phyloP scores from a whole-genome alignment of 176 grass and related monocot species.

The Juncus effusus region DNA sequence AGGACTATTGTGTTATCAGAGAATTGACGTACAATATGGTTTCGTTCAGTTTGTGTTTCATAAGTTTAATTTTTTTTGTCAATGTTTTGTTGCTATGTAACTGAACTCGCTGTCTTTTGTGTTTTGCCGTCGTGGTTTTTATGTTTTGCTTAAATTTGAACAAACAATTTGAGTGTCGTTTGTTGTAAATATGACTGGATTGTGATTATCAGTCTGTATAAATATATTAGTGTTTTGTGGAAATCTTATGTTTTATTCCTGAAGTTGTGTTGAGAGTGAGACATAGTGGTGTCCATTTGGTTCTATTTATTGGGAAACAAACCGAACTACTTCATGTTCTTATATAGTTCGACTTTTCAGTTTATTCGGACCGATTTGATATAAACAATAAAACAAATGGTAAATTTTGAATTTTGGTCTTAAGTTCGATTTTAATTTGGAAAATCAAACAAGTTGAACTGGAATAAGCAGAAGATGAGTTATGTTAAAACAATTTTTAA shows the following conservation, averaged over 20 bases:
- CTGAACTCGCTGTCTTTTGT: no score
- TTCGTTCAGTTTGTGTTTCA: not conserved
- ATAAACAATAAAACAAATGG: no score
- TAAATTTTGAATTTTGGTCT: no score
- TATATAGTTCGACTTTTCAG: no score
- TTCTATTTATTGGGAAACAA: no score
- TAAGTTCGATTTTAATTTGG: no score
- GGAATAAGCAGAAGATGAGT: no score
- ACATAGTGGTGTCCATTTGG: no score
- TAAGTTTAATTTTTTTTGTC: not conserved
- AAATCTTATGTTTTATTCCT: not conserved
- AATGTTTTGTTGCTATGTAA: not conserved
- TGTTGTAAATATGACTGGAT: not conserved
- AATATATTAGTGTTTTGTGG: not conserved
- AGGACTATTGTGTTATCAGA: not conserved
- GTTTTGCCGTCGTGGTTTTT: not conserved
- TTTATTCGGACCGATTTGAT: no score
- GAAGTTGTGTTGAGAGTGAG: not conserved
- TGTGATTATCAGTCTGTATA: not conserved
- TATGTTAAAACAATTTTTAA: no score
- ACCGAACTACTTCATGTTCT: no score
- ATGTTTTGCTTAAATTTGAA: not conserved
- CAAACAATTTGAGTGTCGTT: not conserved
- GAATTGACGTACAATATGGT: not conserved
- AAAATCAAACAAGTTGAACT: no score